phyloP scores from a whole-genome alignment of 164 flowering plant genomes.

The Vitis rupestris region DNA sequence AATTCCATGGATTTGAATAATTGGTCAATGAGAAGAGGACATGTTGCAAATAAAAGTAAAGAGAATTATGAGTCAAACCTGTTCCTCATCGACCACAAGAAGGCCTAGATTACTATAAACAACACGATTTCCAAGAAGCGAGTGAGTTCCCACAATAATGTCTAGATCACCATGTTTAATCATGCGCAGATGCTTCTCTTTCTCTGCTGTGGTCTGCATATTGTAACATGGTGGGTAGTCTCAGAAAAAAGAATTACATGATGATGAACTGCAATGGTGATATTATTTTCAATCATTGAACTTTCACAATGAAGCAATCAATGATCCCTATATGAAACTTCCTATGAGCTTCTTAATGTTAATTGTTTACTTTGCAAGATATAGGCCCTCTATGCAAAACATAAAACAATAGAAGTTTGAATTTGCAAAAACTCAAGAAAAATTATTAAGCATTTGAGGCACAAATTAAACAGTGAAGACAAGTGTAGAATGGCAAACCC shows the following conservation, averaged over 20 bases:
- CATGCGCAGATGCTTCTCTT: constrained; percentile 71
- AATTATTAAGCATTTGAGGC: neutral
- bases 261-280: neutral
- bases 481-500: neutral
- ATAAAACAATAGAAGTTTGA: neutral
- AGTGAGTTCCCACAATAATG: constrained; percentile 94
- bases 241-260: constrained; percentile 1
- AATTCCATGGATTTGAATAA: no score
- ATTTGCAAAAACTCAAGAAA: neutral
- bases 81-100: constrained; percentile 97
- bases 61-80: constrained; percentile 47
- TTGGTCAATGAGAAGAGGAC: no score
- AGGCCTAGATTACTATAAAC: constrained; percentile 89
- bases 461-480: neutral
- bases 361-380: neutral
- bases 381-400: neutral
- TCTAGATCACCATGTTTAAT: constrained; percentile 74
- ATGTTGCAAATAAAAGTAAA: neutral
- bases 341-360: neutral
- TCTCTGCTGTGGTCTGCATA: constrained; percentile 83
- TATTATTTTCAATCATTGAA: neutral
- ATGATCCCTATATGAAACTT: neutral
- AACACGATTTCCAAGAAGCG: constrained; percentile 93
- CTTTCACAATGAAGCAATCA: neutral
- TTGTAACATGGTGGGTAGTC: constrained; percentile 12